Base-by-base conservation (phyloP, 306 rosid genomes). In the Quercus suber region DNA sequence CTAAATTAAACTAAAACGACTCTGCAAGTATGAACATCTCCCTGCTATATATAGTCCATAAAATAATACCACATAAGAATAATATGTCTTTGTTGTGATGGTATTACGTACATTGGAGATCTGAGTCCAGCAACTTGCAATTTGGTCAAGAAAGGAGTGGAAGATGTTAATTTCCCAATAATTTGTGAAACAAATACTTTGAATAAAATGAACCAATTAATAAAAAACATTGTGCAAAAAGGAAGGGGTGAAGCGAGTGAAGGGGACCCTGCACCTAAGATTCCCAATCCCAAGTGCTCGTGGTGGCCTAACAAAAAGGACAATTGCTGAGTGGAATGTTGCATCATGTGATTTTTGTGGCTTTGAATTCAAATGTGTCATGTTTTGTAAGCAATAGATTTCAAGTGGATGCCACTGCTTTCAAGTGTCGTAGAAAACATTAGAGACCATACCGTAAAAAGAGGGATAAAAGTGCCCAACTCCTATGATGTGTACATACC, bases 251-350 rank as follows among this genome's bases (percentile, higher is more conserved):
- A 28, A 6, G 7, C 43, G 72, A 49, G 11, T 35, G 72, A 67
- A 21, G 72, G 72, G 51, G 52, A 19, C 72, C n/a, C 52, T n/a
- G 72, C 72, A 67, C 72, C 72, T 15, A 67, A 33, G 41, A 30
- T 67, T 35, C 72, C 20, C 72, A 35, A 19, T 18, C 14, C 21
- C 23, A 18, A 51, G 49, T 43, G 73, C 56, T 72, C 77, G 58
- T 14, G 8, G 45, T 67, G 55, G 19, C 51, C 76, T 56, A 49
- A 25, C 19, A 30, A 28, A 63, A n/a, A 60, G 13, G 57, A 33
- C 53, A 27, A 73, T 73, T 52, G 74, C 49, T 30, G 6, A 63
- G 74, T 53, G 74, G 78, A 78, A 78, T 55, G 69, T 78, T 68
- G 69, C 30, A 52, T 73, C 45, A 73, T 57, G 67, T 73, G 70